A percentile compares a stretch with the other conserved stretches of the same genome.
phyloP scores from a whole-genome alignment of 352 stramenopile species.

The Plasmopara halstedii region DNA sequence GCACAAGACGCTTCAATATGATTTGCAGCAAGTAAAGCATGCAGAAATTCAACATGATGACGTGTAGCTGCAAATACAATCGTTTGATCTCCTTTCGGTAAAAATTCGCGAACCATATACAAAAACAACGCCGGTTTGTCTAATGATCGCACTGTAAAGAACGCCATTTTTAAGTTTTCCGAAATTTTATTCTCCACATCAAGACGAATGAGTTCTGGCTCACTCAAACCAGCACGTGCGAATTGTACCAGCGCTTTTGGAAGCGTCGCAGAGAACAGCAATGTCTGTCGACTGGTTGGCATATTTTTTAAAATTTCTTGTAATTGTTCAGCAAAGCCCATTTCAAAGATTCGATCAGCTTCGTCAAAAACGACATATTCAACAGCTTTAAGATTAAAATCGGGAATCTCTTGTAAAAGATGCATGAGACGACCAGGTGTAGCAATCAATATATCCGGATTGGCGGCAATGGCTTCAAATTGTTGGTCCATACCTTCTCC shows the following conservation, averaged over 20 bases:
- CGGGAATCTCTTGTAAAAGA: constrained; percentile 88
- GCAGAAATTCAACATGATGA: constrained; percentile 98
- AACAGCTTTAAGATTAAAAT: constrained; percentile 90
- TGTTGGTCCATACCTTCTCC: constrained; percentile 98
- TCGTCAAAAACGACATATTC: constrained; percentile 98
- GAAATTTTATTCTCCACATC: constrained; percentile 98
- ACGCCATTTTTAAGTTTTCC: constrained; percentile 95
- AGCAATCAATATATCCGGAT: constrained; percentile 93
- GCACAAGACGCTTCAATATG: constrained; percentile 84
- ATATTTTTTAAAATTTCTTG: constrained; percentile 91
- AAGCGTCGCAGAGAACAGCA: constrained; percentile 96
- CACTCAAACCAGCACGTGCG: constrained; percentile 94
- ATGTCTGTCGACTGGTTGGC: constrained; percentile 77
- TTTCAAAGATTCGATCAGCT: constrained; percentile 99
- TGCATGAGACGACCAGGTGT: constrained; percentile 94
- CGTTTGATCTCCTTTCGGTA: constrained; percentile 88
- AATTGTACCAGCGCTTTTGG: constrained; percentile 97
- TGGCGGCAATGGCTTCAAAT: constrained; percentile 91
- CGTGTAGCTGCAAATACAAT: constrained; percentile 98
- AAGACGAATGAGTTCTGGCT: constrained; percentile 95
- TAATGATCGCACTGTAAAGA: constrained; percentile 92
- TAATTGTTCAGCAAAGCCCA: constrained; percentile 98
- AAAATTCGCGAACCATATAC: constrained; percentile 94
- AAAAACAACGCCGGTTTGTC: constrained; percentile 96
- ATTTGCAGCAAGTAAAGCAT: constrained; percentile 83